phyloP scores from a whole-genome alignment of 179 eudicot species.

The Spinacia oleracea region DNA sequence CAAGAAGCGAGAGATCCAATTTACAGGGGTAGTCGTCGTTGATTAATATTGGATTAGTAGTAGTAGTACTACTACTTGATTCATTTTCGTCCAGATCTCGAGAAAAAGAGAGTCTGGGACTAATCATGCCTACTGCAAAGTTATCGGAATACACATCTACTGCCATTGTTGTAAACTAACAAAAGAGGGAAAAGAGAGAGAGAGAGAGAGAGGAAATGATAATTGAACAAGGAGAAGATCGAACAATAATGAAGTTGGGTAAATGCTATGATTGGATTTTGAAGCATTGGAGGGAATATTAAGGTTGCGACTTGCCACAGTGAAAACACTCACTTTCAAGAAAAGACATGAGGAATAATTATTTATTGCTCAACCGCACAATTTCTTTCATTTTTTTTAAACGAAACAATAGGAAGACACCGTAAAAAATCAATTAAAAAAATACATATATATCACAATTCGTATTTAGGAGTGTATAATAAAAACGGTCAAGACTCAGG shows the following conservation, averaged over 20 bases:
- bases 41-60: slow-evolving; percentile 29
- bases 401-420: too few relatives aligned
- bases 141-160: slow-evolving; percentile 64
- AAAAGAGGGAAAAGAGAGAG: not conserved
- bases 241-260: slow-evolving; percentile 18
- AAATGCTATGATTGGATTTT: slow-evolving; percentile 24
- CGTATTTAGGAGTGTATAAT: too few relatives aligned
- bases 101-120: slow-evolving; percentile 89
- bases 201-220: not conserved
- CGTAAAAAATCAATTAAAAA: too few relatives aligned
- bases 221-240: not conserved
- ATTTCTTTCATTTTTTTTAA: not conserved
- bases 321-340: slow-evolving; percentile 18
- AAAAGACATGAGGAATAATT: not conserved
- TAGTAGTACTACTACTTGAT: too few relatives aligned
- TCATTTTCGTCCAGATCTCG: slow-evolving; percentile 51
- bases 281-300: slow-evolving; percentile 30
- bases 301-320: slow-evolving; percentile 4
- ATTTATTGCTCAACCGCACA: not conserved
- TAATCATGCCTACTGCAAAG: slow-evolving; percentile 32
- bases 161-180: slow-evolving; percentile 46
- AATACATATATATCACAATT: too few relatives aligned
- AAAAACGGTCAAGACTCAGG: too few relatives aligned
- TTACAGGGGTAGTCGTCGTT: slow-evolving; percentile 41
- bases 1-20: slow-evolving; percentile 35